Evolutionary conservation across 2,329 filamentous ascomycete species (phyloP).

Genomic region (Aspergillus persii): DNA sequence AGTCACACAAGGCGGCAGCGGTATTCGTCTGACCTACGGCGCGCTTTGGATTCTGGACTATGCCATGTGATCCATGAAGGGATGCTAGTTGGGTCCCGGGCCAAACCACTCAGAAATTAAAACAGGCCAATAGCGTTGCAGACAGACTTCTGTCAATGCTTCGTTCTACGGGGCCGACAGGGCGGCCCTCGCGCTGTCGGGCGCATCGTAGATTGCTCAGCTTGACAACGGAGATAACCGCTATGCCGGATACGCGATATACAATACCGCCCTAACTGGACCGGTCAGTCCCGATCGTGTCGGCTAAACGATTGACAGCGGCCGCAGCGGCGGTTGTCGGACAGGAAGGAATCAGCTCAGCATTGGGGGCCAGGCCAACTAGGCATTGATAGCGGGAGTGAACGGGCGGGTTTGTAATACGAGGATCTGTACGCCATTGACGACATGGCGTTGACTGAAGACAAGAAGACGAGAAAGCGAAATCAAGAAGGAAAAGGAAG

Average conservation of each 20-base stretch:
- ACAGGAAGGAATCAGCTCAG: conserved; percentile 42
- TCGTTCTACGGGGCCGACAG: conserved; percentile 55
- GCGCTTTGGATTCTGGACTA: conserved; percentile 55
- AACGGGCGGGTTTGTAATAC: conserved; percentile 32
- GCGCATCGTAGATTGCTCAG: conserved; percentile 44
- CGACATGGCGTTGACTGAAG: too few species aligned
- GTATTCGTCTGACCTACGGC: conserved; percentile 48
- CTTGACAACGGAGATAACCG: conserved; percentile 45
- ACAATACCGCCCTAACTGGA: conserved; percentile 46
- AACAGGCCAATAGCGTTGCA: conserved; percentile 48
- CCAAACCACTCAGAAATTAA: neutral
- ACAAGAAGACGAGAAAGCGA: too few species aligned
- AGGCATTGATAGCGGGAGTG: neutral
- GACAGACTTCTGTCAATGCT: conserved; percentile 50
- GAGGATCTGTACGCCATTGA: conserved; percentile 38
- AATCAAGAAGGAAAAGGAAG: too few species aligned
- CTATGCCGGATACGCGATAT: conserved; percentile 51
- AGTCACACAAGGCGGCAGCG: conserved; percentile 40
- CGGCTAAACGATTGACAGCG: conserved; percentile 48
- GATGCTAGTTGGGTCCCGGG: conserved; percentile 21
- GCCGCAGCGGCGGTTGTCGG: conserved; percentile 45
- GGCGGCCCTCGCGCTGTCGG: conserved; percentile 47
- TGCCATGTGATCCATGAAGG: conserved; percentile 32
- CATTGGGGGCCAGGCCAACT: conserved; percentile 44
- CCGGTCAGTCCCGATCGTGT: conserved; percentile 33